Percentiles rank a stretch among this genome's conserved stretches.
Conservation (phyloP, 1,139 yeast species). For the Saccharomyces uvarum region DNA sequence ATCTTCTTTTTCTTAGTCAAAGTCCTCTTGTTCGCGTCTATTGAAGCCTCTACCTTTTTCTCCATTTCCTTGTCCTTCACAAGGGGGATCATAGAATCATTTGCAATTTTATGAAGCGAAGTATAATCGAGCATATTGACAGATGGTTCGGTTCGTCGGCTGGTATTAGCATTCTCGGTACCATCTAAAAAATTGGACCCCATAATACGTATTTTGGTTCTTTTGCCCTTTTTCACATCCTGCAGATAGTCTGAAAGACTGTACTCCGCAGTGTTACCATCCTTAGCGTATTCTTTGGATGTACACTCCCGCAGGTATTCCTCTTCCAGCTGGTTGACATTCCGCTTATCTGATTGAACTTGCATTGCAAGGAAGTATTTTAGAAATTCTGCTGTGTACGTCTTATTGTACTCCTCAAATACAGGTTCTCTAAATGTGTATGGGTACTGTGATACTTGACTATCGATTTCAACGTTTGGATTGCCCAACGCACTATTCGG, state of each 20-base stretch:
- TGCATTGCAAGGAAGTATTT: conserved; percentile 27
- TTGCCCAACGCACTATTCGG: conserved; percentile 20
- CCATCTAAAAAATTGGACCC: conserved; percentile 3
- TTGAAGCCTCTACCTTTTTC: background rate
- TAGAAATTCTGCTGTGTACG: conserved; percentile 21
- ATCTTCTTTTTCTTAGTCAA: background rate
- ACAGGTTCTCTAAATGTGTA: conserved; percentile 24
- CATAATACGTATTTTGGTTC: conserved; percentile 20
- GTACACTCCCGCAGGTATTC: conserved; percentile 17
- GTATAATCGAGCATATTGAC: background rate
- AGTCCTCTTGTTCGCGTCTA: background rate
- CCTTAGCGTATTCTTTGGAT: conserved; percentile 12
- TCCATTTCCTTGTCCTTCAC: background rate
- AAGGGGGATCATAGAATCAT: background rate
- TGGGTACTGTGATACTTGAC: conserved; percentile 17
- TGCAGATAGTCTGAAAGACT: conserved; percentile 19
- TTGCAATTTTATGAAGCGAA: background rate
- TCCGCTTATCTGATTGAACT: conserved; percentile 21
- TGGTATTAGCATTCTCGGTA: background rate
- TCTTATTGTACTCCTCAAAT: conserved; percentile 23
- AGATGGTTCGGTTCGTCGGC: background rate
- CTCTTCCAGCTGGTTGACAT: conserved; percentile 19
- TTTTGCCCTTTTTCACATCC: conserved; percentile 18
- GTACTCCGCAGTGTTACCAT: conserved; percentile 11
- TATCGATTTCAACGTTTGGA: conserved; percentile 13